A percentile compares a stretch with the other conserved stretches of the same genome.
Evolutionary conservation across 176 grass and related monocot genomes (phyloP).

Genomic region (Saccharum spontaneum): DNA sequence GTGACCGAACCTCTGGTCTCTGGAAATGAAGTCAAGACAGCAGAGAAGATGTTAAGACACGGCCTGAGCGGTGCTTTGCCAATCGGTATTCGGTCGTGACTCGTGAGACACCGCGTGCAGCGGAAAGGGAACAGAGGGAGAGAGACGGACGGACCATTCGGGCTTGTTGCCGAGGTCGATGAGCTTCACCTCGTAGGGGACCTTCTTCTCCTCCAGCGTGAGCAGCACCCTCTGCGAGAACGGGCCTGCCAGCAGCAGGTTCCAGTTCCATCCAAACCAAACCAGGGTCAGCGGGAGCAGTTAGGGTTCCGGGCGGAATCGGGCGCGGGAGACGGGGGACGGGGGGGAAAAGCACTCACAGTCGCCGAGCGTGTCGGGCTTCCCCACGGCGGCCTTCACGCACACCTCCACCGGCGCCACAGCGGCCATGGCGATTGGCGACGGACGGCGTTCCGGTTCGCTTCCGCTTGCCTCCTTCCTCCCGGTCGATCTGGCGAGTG

Average conservation of each 20-base stretch:
- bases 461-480: not conserved
- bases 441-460: not conserved
- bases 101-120: not conserved
- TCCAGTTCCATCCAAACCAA: not conserved
- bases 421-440: slow-evolving; percentile 42
- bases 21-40: not conserved
- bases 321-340: not conserved
- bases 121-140: not conserved
- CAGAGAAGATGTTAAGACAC: not conserved
- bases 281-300: not conserved
- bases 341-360: slow-evolving; percentile 37
- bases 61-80: no score
- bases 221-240: slow-evolving; percentile 81
- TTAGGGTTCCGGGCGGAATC: not conserved
- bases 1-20: not conserved
- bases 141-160: slow-evolving; percentile 47
- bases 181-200: slow-evolving; percentile 71
- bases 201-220: slow-evolving; percentile 89
- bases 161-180: slow-evolving; percentile 77
- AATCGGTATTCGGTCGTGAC: not conserved
- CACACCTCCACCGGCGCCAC: slow-evolving; percentile 48
- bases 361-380: slow-evolving; percentile 66
- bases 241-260: slow-evolving; percentile 44
- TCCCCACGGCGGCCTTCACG: slow-evolving; percentile 68
- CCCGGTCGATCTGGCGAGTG: not conserved